Conservation (phyloP, 1,139 yeast species). For the Debaryomyces psychrophilus region DNA sequence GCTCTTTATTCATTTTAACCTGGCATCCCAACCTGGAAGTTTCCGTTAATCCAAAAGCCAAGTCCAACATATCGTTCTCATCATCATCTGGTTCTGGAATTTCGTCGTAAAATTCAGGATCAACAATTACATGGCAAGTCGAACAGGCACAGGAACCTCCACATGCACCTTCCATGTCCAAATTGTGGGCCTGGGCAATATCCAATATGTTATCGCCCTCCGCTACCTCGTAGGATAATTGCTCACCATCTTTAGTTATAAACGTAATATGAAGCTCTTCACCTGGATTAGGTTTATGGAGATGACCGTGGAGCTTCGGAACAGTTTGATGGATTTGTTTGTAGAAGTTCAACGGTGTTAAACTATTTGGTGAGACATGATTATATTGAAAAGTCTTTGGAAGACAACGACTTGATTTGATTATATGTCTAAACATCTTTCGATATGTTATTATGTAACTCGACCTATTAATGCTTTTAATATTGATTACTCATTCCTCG, state of each 20-base stretch:
- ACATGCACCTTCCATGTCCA: constrained; percentile 98
- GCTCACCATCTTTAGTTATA: constrained; percentile 89
- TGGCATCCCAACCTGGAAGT: constrained; percentile 97
- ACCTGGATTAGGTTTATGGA: constrained; percentile 89
- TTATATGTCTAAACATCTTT: constrained; percentile 11
- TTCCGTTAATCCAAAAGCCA: constrained; percentile 95
- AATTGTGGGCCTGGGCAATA: constrained; percentile 89
- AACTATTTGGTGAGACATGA: background rate
- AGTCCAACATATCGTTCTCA: constrained; percentile 96
- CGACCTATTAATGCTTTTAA: background rate
- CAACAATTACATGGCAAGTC: constrained; percentile 94
- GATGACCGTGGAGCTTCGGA: constrained; percentile 67
- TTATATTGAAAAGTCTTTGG: constrained; percentile 1
- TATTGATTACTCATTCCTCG: background rate
- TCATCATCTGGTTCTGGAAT: constrained; percentile 97
- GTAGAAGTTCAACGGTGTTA: constrained; percentile 1
- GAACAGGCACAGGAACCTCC: constrained; percentile 99
- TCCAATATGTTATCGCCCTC: constrained; percentile 92
- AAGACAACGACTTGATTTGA: constrained; percentile 3
- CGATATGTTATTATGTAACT: background rate
- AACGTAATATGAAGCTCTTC: constrained; percentile 90
- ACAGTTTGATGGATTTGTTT: constrained; percentile 26
- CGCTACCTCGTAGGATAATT: constrained; percentile 78
- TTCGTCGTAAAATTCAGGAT: constrained; percentile 88
- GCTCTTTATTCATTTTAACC: constrained; percentile 81